phyloP scores from a whole-genome alignment of 768 basidiomycete species.

The Lactifluus echinatus region DNA sequence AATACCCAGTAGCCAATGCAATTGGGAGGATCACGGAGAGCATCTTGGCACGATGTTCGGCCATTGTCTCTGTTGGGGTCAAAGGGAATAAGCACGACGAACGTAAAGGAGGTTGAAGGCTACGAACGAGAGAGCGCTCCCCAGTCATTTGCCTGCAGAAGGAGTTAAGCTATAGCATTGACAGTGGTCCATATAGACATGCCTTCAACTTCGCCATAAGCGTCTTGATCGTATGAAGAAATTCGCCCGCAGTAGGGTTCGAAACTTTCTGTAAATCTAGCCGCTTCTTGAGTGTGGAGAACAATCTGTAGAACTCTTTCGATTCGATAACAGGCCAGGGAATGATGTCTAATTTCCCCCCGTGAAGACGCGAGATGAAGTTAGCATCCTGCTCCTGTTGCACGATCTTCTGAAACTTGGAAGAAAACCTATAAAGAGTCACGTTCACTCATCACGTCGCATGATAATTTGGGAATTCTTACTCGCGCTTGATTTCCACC shows the following conservation, averaged over 20 bases:
- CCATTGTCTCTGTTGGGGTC: constrained; percentile 36
- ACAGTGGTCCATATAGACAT: neutral
- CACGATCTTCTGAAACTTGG: constrained; percentile 53
- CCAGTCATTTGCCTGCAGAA: constrained; percentile 53
- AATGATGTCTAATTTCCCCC: constrained; percentile 45
- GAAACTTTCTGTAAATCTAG: constrained; percentile 44
- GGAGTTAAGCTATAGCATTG: neutral
- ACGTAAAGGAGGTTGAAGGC: neutral
- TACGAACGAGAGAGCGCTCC: constrained; percentile 52
- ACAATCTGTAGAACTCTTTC: constrained; percentile 47
- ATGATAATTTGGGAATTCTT: constrained; percentile 16
- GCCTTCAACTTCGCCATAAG: constrained; percentile 64
- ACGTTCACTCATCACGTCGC: neutral
- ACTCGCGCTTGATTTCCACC: constrained; percentile 51
- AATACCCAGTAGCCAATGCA: constrained; percentile 41
- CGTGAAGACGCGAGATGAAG: constrained; percentile 53
- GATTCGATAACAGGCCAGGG: constrained; percentile 65
- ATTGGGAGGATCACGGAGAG: constrained; percentile 35
- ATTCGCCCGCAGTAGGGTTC: constrained; percentile 43
- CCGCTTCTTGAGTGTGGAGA: constrained; percentile 36
- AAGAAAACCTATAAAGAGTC: constrained; percentile 36
- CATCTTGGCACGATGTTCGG: constrained; percentile 34
- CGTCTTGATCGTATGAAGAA: constrained; percentile 49
- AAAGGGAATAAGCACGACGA: neutral
- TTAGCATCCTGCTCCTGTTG: constrained; percentile 52